A percentile compares a stretch with the other conserved stretches of the same genome.
Conservation (phyloP, 2,329 filamentous ascomycete species). For the Trichoderma lentiforme region DNA sequence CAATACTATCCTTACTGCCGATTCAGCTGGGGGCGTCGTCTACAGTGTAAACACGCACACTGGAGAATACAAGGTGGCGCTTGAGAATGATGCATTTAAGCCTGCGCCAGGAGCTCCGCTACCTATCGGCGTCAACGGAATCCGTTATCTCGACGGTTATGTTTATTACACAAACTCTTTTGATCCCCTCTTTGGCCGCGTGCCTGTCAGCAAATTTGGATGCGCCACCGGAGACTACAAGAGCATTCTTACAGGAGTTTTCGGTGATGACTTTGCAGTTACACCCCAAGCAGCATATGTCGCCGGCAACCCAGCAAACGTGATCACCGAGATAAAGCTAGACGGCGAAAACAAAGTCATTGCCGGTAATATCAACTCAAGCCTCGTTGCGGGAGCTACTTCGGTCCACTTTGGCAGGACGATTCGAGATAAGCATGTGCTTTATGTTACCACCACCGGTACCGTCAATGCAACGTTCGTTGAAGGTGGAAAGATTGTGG, state of each 20-base stretch:
- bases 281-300: background rate
- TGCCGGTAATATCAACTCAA: background rate
- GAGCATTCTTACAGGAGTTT: background rate
- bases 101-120: background rate
- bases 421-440: background rate
- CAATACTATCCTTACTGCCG: background rate
- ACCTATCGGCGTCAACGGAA: background rate
- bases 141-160: background rate
- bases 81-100: background rate
- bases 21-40: background rate
- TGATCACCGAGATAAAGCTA: background rate
- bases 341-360: background rate
- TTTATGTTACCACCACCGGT: background rate
- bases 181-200: background rate
- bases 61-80: background rate
- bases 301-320: background rate
- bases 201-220: background rate
- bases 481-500: constrained; percentile 2
- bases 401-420: background rate
- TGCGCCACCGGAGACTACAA: background rate
- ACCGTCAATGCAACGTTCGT: background rate
- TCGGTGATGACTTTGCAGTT: background rate
- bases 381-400: background rate
- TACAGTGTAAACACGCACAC: background rate
- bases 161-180: background rate